Conservation (phyloP, 176 grass and related monocot genomes). For the Aegilops tauschii region DNA sequence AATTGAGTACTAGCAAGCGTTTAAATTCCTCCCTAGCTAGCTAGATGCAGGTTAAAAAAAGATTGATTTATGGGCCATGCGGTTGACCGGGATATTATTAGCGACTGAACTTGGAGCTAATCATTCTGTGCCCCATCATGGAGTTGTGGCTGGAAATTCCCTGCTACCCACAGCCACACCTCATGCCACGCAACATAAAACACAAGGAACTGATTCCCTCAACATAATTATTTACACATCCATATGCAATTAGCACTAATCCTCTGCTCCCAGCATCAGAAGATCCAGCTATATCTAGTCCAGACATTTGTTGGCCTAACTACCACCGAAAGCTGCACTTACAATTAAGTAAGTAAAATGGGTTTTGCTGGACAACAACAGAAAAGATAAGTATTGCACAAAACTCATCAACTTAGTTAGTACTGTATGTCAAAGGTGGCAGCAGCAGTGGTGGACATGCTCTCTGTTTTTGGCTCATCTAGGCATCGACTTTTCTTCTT, state of each 20-base stretch:
- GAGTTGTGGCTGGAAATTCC: slow-evolving; percentile 20
- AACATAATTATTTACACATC: neutral
- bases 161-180: slow-evolving; percentile 11
- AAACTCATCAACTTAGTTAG: neutral
- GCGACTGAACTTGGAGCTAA: slow-evolving; percentile 36
- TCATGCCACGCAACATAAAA: neutral
- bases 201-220: neutral
- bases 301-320: neutral
- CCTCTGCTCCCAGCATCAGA: neutral
- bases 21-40: slow-evolving; percentile 13
- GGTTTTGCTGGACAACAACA: no score
- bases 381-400: neutral
- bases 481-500: neutral
- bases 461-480: neutral
- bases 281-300: neutral
- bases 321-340: neutral
- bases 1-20: slow-evolving; percentile 1
- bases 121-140: slow-evolving; percentile 29
- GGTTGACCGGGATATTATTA: slow-evolving; percentile 19
- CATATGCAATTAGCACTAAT: neutral
- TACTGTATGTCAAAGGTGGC: neutral
- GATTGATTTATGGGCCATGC: neutral
- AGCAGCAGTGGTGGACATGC: neutral
- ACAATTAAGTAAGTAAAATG: neutral
- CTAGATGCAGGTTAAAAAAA: neutral